Conservation (phyloP, 805 yeast species). For the Ogataea paradorogensis region DNA sequence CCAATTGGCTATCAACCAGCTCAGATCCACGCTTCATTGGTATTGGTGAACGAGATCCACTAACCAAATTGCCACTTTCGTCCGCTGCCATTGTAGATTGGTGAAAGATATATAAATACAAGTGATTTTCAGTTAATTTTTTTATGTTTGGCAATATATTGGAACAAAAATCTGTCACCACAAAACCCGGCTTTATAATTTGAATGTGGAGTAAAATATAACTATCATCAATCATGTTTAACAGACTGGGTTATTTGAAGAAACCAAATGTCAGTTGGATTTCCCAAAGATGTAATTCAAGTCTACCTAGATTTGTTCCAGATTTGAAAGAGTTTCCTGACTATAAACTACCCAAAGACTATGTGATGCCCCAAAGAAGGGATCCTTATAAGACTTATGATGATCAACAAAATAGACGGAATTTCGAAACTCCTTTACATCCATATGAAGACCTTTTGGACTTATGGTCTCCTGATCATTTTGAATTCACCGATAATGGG, state of each 20-base stretch:
- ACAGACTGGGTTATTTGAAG: not conserved
- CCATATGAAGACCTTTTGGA: constrained; percentile 72
- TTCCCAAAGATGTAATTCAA: constrained; percentile 8
- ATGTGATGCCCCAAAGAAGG: constrained; percentile 54
- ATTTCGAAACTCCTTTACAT: constrained; percentile 68
- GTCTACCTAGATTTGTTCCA: constrained; percentile 32
- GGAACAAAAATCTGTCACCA: constrained; percentile 6
- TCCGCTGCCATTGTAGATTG: constrained; percentile 2
- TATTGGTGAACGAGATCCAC: not conserved
- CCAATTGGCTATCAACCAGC: constrained; percentile 5
- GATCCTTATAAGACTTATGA: constrained; percentile 74
- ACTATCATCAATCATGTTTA: constrained; percentile 1
- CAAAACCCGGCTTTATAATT: not conserved
- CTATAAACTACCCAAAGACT: constrained; percentile 56
- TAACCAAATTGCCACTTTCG: not conserved
- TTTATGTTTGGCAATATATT: constrained; percentile 6
- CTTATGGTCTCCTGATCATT: constrained; percentile 84
- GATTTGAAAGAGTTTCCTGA: constrained; percentile 37
- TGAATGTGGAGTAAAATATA: constrained; percentile 8
- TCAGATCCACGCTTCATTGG: constrained; percentile 7
- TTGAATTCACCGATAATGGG: constrained; percentile 54
- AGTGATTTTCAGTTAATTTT: not conserved
- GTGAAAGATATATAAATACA: not conserved
- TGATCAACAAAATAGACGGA: constrained; percentile 79
- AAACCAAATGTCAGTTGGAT: not conserved